Percentiles rank a stretch among this genome's conserved stretches.
These are phyloP conservation scores for Casuarina cunninghamiana DNA, from an alignment of 306 rosid species.

Conservation along the genomic window DNA sequence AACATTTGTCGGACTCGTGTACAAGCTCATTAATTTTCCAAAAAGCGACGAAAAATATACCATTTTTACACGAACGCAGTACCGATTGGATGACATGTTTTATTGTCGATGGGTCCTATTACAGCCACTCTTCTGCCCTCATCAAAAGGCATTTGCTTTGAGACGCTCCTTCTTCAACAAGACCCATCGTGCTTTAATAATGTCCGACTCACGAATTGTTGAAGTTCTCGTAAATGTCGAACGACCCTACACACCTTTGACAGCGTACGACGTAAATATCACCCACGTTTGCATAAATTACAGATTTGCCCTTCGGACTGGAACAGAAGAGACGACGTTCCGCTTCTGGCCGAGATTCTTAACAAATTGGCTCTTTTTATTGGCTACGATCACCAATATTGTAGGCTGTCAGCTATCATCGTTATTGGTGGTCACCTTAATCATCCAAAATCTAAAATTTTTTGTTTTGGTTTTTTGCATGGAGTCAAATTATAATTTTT, in stretches of 20 bases:
- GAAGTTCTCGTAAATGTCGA: background rate
- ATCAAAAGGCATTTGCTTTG: background rate
- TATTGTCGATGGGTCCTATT: background rate
- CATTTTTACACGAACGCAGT: background rate
- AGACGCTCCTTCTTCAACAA: background rate
- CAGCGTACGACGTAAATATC: background rate
- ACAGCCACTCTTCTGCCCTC: background rate
- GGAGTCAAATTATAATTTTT: too few relatives aligned
- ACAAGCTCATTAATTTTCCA: too few relatives aligned
- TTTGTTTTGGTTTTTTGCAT: too few relatives aligned
- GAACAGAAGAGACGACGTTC: too few relatives aligned
- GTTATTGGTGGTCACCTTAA: too few relatives aligned
- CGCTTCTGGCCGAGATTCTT: too few relatives aligned
- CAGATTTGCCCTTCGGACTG: background rate
- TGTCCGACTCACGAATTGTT: background rate
- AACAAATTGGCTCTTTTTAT: too few relatives aligned
- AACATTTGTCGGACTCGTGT: background rate
- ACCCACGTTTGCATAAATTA: background rate
- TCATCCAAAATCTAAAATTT: too few relatives aligned
- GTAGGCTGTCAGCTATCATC: too few relatives aligned
- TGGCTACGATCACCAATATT: too few relatives aligned
- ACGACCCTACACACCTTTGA: background rate
- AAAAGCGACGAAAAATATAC: too few relatives aligned
- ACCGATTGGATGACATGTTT: background rate
- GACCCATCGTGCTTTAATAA: background rate